These are phyloP conservation scores for Kuraishia capsulata DNA, from an alignment of 805 yeast species.

Conservation along the genomic window DNA sequence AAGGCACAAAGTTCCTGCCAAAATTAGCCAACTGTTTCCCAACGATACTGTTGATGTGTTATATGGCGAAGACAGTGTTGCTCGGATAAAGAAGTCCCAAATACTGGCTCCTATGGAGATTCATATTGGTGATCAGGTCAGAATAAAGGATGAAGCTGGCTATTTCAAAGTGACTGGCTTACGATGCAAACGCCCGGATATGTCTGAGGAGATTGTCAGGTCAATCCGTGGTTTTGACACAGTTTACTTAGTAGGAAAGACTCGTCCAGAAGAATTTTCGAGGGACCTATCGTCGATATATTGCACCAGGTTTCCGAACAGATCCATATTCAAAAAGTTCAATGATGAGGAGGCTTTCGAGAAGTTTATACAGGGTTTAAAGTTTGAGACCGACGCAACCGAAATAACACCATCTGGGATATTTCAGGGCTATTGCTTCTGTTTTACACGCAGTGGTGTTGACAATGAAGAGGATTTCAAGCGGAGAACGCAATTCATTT, in stretches of 20 bases:
- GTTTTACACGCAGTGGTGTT: conserved; percentile 1
- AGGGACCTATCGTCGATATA: conserved; percentile 1
- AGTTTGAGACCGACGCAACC: neutral
- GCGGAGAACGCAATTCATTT: conserved; percentile 1
- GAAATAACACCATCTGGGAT: neutral
- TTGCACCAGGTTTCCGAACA: neutral
- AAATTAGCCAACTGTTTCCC: conserved; percentile 2
- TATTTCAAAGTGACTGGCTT: conserved; percentile 34
- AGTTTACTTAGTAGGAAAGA: conserved; percentile 24
- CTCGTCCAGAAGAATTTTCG: conserved; percentile 9
- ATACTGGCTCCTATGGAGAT: conserved; percentile 39
- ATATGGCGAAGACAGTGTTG: conserved; percentile 3
- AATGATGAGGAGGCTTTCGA: conserved; percentile 8
- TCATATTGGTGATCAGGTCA: conserved; percentile 46
- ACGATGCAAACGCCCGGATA: conserved; percentile 11
- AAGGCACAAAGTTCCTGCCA: conserved; percentile 5
- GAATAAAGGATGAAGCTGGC: conserved; percentile 4
- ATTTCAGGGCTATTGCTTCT: conserved; percentile 2
- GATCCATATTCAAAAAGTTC: conserved; percentile 6
- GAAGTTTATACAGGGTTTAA: conserved; percentile 5
- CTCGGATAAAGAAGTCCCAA: conserved; percentile 17
- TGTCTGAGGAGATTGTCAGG: conserved; percentile 21
- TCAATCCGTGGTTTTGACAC: conserved; percentile 58
- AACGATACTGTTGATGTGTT: conserved; percentile 3
- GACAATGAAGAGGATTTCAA: neutral